Base-by-base conservation (phyloP, 257 asterid genomes). In the Jacaranda mimosifolia region DNA sequence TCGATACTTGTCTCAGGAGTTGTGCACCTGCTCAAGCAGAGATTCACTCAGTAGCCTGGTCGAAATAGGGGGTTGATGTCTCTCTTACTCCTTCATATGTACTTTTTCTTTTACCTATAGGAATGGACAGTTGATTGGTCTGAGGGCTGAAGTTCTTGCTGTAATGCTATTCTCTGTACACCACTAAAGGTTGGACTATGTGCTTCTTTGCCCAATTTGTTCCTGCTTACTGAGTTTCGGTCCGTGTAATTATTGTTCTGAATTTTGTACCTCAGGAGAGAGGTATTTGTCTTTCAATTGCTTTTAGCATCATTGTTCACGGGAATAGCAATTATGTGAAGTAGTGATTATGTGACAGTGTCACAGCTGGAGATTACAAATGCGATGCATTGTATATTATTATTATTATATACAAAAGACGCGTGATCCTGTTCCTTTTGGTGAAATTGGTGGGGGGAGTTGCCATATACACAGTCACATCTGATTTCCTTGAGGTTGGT, bases 31-130 rank as follows among this genome's bases (percentile, higher is more conserved):
- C 99, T 80, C 98, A 95, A 83, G 73, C 91, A 0, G 99, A 95
- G 91, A 91, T 93, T 10, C 98, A 95, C 83, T 76, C 97, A 48
- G 99, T 96, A 40, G 99, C 97, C 15, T 93, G 97, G 99, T 80
- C 99, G 0, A 96, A 90, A 75, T 96, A 91, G 88, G 81, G 68
- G 75, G 49, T 69, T 21, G 73, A 69, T 78, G 53, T 18, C 68
- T 63, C 36, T 45, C 10, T 48, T 57, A 6, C 62, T 12, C 39
- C n/a, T 40, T 21, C 32, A 26, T 26, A 55, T 43, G 58, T 77
- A 43, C 59, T 18, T 3, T 43, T 6, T 36, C 38, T 4, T 58
- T 68, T 60, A 60, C 80, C 40, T 77, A 10, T 26, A 72, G 55
- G 45, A 9, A 77, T 32, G 11, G 13, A 42, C 56, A 56, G 36